Evolutionary conservation across 75 land plant genomes (phyloP), one percentile per base, ranked within the genome.

Genomic region (Picea sitchensis): DNA sequence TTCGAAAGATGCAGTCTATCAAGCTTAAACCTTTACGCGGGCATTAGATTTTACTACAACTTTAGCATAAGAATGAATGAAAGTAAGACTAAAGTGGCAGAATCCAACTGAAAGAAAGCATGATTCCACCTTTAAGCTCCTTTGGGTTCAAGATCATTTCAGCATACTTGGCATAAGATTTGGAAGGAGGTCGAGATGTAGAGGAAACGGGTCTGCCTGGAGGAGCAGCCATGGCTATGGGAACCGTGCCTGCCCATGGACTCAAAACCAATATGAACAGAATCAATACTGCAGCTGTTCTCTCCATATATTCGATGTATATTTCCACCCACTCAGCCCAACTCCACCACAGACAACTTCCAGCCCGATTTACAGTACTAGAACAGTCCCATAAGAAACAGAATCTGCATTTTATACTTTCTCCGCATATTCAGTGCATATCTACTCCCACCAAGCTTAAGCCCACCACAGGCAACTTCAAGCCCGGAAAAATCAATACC

Each of bases 111-210:
- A 75, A 75, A 75, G 76, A 75, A 75, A 44, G 44, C 14, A 75
- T 26, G 60, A 54, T 14, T 57, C 59, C 59, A 75, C 76, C 76
- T 57, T 57, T 75, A 57, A 75, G 76, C n/a, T 54, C 60, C 34
- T 75, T 75, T 75, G 76, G 76, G 56, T 75, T 57, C 20, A 57
- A 75, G 76, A 75, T 23, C 26, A 75, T 57, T 41, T 75, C 76
- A 56, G 76, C 76, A 75, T 56, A 57, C 59, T 75, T 75, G 76
- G 76, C 76, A 75, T 75, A 75, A 75, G 76, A 57, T 75, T 54
- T 56, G 18, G 64, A 5, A 51, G 59, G 13, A 57, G 36, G 17
- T 26, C 23, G 18, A 12, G 76, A 75, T 56, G 76, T 14, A 56
- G 76, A 57, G 59, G 76, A 75, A 57, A 13, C 31, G 59, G 21